These are phyloP conservation scores for Lodderomyces orthopsilosis DNA, from an alignment of 1,139 yeast species.

Conservation along the genomic window DNA sequence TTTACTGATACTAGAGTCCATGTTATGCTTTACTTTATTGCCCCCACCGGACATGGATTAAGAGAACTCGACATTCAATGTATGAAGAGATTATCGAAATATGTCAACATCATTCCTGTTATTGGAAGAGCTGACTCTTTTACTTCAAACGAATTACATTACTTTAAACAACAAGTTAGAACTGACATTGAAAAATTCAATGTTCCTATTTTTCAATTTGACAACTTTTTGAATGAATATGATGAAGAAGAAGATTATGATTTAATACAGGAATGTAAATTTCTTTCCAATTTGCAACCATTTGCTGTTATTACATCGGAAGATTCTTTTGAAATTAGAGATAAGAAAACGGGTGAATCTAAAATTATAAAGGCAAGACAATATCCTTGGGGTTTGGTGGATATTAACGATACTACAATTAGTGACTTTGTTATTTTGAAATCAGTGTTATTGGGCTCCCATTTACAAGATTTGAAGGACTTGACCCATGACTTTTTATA, in stretches of 20 bases:
- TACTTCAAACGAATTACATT: slow-evolving; percentile 68
- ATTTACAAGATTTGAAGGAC: slow-evolving; percentile 88
- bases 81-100: slow-evolving; percentile 71
- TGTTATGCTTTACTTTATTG: slow-evolving; percentile 65
- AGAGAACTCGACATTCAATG: slow-evolving; percentile 73
- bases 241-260: slow-evolving; percentile 66
- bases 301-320: slow-evolving; percentile 85
- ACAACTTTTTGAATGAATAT: slow-evolving; percentile 40
- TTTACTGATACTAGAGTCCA: slow-evolving; percentile 78
- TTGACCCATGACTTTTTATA: slow-evolving; percentile 88
- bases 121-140: slow-evolving; percentile 85
- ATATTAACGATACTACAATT: slow-evolving; percentile 74
- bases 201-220: slow-evolving; percentile 83
- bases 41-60: slow-evolving; percentile 77
- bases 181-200: slow-evolving; percentile 74
- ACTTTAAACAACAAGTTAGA: slow-evolving; percentile 52
- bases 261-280: slow-evolving; percentile 76
- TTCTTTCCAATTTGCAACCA: slow-evolving; percentile 73
- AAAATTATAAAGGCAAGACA: slow-evolving; percentile 68
- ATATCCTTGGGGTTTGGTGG: slow-evolving; percentile 94
- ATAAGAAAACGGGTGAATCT: slow-evolving; percentile 53
- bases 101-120: slow-evolving; percentile 87
- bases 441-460: slow-evolving; percentile 85
- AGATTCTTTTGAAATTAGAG: slow-evolving; percentile 47
- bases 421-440: slow-evolving; percentile 84